A percentile compares a stretch with the other conserved stretches of the same genome.
These are phyloP conservation scores for Tricholomella constricta DNA, from an alignment of 768 basidiomycete genomes.

Conservation along the genomic window DNA sequence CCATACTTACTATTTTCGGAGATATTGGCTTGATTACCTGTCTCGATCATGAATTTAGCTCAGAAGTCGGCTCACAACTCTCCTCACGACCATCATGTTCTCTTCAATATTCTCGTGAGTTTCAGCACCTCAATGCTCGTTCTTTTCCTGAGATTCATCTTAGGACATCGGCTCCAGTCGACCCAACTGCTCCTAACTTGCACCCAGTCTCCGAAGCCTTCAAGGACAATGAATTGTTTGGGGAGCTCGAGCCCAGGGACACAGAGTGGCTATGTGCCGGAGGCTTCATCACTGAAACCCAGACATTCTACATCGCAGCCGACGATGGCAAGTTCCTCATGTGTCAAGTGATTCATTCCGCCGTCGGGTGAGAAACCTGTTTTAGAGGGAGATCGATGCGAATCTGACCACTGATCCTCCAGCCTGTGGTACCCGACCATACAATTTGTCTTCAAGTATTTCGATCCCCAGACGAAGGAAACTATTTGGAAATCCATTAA, in stretches of 20 bases:
- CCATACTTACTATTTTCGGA: no score
- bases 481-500: constrained; percentile 86
- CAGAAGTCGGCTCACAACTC: constrained; percentile 5
- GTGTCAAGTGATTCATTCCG: constrained; percentile 25
- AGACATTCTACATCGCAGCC: constrained; percentile 80
- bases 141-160: constrained; percentile 7
- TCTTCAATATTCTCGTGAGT: constrained; percentile 80
- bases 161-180: constrained; percentile 58
- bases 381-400: constrained; percentile 12
- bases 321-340: constrained; percentile 63
- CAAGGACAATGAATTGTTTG: constrained; percentile 61
- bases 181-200: constrained; percentile 76
- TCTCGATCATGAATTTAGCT: constrained; percentile 10
- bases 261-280: constrained; percentile 80
- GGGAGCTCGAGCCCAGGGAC: constrained; percentile 75
- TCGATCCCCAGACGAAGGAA: constrained; percentile 75
- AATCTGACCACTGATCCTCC: constrained; percentile 11
- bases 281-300: constrained; percentile 91
- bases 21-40: constrained; percentile 6
- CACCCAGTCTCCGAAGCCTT: constrained; percentile 74
- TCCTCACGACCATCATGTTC: constrained; percentile 59
- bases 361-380: constrained; percentile 23
- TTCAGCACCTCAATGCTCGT: neutral
- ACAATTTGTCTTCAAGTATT: constrained; percentile 91
- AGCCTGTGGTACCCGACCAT: constrained; percentile 94